Percentiles rank a stretch among this genome's conserved stretches.
phyloP scores from a whole-genome alignment of 176 grass and related monocot genomes.

The Lolium perenne region DNA sequence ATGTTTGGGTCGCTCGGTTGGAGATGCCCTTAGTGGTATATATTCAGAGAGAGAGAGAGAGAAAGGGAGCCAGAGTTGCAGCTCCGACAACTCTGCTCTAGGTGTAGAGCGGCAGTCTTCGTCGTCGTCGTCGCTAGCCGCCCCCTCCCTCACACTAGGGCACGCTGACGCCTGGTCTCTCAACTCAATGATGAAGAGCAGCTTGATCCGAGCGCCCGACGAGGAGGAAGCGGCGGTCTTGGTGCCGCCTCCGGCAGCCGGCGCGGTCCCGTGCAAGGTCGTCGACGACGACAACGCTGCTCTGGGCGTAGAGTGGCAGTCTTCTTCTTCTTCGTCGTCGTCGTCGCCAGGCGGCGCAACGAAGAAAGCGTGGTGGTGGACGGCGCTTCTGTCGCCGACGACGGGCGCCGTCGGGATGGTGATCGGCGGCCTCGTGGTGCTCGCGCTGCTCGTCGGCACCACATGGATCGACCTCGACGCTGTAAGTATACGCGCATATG shows the following conservation, averaged over 20 bases:
- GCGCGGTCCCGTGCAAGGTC: background rate
- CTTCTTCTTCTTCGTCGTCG: background rate
- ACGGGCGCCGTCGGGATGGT: constrained; percentile 46
- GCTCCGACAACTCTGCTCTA: background rate
- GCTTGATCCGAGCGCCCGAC: background rate
- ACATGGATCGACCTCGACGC: constrained; percentile 34
- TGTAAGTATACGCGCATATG: background rate
- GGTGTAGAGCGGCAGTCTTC: too few relatives aligned
- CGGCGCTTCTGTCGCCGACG: constrained; percentile 1
- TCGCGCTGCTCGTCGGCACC: constrained; percentile 38
- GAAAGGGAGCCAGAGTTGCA: background rate
- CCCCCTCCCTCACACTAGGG: background rate
- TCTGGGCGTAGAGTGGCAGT: background rate
- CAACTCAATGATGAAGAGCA: background rate
- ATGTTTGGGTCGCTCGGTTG: too few relatives aligned
- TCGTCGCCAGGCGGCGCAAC: background rate
- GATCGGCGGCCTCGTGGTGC: constrained; percentile 47
- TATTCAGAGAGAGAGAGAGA: background rate
- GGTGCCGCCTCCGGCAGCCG: background rate
- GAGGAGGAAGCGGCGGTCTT: background rate
- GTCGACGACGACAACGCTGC: background rate
- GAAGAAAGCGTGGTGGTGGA: background rate
- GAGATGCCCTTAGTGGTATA: background rate
- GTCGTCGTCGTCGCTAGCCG: too few relatives aligned
- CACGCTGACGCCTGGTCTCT: background rate